Conservation (phyloP, 441 rosid genomes). For the Arabidopsis lyrata region DNA sequence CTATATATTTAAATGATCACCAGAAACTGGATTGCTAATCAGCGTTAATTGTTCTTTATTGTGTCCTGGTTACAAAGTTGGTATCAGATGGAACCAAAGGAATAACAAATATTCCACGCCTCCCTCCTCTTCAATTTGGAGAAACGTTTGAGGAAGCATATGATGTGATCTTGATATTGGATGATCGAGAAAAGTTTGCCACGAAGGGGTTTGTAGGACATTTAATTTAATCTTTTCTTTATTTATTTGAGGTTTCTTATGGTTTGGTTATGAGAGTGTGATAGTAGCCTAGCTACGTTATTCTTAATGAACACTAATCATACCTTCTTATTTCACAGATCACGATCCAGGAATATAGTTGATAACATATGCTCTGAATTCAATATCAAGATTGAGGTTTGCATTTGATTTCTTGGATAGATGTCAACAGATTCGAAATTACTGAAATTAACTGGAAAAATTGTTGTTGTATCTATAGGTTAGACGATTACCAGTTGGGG, state of each 20-base stretch:
- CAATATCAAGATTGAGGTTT: constrained; percentile 75
- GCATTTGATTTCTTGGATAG: constrained; percentile 31
- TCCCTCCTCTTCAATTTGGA: constrained; percentile 78
- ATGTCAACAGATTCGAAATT: constrained; percentile 13
- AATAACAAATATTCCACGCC: constrained; percentile 48
- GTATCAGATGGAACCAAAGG: constrained; percentile 47
- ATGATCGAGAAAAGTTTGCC: constrained; percentile 91
- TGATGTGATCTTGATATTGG: constrained; percentile 77
- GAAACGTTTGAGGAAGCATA: constrained; percentile 83
- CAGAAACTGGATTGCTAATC: constrained; percentile 21
- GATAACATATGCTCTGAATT: constrained; percentile 73
- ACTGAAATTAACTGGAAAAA: not conserved
- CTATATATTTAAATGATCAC: not conserved
- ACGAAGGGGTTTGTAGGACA: constrained; percentile 64
- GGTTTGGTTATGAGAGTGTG: constrained; percentile 18
- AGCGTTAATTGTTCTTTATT: constrained; percentile 15
- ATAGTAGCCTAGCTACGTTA: not conserved
- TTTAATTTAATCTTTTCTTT: not conserved
- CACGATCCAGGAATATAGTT: constrained; percentile 70
- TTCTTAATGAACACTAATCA: constrained; percentile 7
- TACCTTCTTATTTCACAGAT: constrained; percentile 51
- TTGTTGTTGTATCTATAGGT: constrained; percentile 56
- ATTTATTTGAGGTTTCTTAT: constrained; percentile 2
- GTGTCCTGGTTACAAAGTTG: constrained; percentile 49
- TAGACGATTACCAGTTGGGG: constrained; percentile 87